These are phyloP conservation scores for rapeseed (Brassica napus) DNA, from an alignment of 345 rosid species.

Conservation along the genomic window Da-Ae NC_063446.1:68389001-68389500, in stretches of 20 bases:
- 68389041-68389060: slow-evolving; percentile 94
- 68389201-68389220: slow-evolving; percentile 97
- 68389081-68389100: slow-evolving; percentile 95
- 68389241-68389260: slow-evolving; percentile 97
- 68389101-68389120: slow-evolving; percentile 51
- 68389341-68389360: background rate
- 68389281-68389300: slow-evolving; percentile 86
- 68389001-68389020: slow-evolving; percentile 91
- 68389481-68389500: slow-evolving; percentile 80
- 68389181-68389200: slow-evolving; percentile 21
- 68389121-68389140: slow-evolving; percentile 16
- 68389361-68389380: background rate
- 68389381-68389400: slow-evolving; percentile 5
- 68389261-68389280: slow-evolving; percentile 96
- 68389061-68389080: slow-evolving; percentile 98
- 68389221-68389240: slow-evolving; percentile 97
- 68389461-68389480: slow-evolving; percentile 67
- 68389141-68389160: slow-evolving; percentile 10
- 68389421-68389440: background rate
- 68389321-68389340: slow-evolving; percentile 59
- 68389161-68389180: background rate
- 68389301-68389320: slow-evolving; percentile 88
- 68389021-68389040: slow-evolving; percentile 98
- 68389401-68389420: background rate
- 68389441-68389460: background rate